A percentile compares a stretch with the other conserved stretches of the same genome.
Conservation (phyloP, 2,329 filamentous ascomycete genomes). For the Pestalotiopsis sp. region DNA sequence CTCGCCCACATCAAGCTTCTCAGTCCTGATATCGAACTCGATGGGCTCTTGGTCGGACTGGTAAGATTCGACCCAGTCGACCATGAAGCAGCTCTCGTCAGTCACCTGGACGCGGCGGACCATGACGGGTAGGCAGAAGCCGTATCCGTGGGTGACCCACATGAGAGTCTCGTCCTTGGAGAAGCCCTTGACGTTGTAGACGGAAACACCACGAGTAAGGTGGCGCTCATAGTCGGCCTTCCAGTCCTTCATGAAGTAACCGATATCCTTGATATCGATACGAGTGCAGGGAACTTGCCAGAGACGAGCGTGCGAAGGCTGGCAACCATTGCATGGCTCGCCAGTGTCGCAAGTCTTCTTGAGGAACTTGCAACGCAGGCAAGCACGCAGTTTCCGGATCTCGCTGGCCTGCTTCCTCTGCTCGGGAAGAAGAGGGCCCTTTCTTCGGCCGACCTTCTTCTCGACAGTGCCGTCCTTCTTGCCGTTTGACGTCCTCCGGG, state of each 20-base stretch:
- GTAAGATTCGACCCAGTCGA: slow-evolving; percentile 90
- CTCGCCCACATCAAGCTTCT: slow-evolving; percentile 84
- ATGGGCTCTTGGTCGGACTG: slow-evolving; percentile 70
- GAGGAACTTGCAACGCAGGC: slow-evolving; percentile 94
- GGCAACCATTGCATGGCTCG: slow-evolving; percentile 92
- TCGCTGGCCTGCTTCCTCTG: slow-evolving; percentile 96
- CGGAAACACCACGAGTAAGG: slow-evolving; percentile 81
- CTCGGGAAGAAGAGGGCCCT: slow-evolving; percentile 87
- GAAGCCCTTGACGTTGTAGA: slow-evolving; percentile 92
- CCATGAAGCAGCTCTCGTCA: slow-evolving; percentile 88
- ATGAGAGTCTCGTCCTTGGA: slow-evolving; percentile 69
- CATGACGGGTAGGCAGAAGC: slow-evolving; percentile 88
- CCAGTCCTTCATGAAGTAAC: slow-evolving; percentile 99
- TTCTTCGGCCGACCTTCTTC: slow-evolving; percentile 91
- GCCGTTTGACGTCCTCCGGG: slow-evolving; percentile 74
- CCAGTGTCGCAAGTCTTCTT: slow-evolving; percentile 99
- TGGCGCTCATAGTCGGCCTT: slow-evolving; percentile 96
- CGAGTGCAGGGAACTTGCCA: slow-evolving; percentile 98
- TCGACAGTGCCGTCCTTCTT: slow-evolving; percentile 80
- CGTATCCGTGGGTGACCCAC: slow-evolving; percentile 96
- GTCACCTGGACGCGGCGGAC: slow-evolving; percentile 92
- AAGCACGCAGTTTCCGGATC: slow-evolving; percentile 92
- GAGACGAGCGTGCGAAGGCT: slow-evolving; percentile 90
- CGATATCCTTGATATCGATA: slow-evolving; percentile 98
- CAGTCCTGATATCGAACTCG: slow-evolving; percentile 84